Evolutionary conservation across 2,329 filamentous ascomycete species (phyloP).

Genomic region (Gyromitra esculenta): DNA sequence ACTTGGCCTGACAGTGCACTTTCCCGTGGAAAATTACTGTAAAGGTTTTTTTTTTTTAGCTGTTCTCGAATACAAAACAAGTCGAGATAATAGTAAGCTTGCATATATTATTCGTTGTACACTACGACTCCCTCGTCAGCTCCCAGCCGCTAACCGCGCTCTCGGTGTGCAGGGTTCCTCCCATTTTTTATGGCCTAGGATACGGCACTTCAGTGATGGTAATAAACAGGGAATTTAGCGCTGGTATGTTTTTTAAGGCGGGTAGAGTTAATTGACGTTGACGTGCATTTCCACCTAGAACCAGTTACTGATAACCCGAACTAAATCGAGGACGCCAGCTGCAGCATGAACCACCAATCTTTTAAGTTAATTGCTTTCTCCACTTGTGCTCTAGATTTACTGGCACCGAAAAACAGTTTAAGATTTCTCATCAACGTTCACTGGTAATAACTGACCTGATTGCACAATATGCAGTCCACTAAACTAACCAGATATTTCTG

Average conservation of each 20-base stretch:
- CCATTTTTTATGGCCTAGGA: background rate
- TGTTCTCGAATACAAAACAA: background rate
- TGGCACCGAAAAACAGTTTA: background rate
- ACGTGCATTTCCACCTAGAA: background rate
- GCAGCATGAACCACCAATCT: background rate
- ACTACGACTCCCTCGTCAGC: too few relatives aligned
- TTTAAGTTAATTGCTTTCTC: background rate
- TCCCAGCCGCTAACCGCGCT: too few relatives aligned
- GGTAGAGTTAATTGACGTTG: background rate
- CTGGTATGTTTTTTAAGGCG: background rate
- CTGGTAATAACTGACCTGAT: background rate
- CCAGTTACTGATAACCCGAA: background rate
- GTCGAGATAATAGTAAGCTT: background rate
- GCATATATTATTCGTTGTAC: background rate
- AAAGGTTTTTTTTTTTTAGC: background rate
- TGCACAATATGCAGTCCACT: background rate
- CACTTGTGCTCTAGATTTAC: background rate
- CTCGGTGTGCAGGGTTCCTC: background rate
- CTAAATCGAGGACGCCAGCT: background rate
- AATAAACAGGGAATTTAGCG: background rate
- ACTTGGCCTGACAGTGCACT: background rate
- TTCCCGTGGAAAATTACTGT: background rate
- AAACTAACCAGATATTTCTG: too few relatives aligned
- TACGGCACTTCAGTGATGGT: background rate
- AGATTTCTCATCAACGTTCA: background rate